Evolutionary conservation across 805 yeast species (phyloP), one percentile per base, ranked within the genome.

Genomic region (Henningerozyma blattae): DNA sequence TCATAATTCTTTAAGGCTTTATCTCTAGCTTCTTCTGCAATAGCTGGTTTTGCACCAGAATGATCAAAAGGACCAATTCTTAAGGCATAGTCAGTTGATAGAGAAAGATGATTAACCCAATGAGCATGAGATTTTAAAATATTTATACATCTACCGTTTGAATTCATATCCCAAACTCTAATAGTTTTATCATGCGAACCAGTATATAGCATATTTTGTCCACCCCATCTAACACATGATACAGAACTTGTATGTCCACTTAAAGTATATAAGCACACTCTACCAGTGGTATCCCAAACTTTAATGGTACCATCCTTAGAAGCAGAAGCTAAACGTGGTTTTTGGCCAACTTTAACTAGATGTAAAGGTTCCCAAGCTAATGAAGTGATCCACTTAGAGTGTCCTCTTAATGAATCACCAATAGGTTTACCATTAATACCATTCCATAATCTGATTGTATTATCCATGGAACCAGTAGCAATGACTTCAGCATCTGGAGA

Each of bases 221-320:
- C 98, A 37, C 95, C 83, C 98, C 98, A 91, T 56, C 78, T 86
- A n/a, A 87, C 93, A 61, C 96, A 85, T 1, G 95, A 78, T 3
- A 91, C 96, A 1, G 94, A 72, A 32, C 81, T 74, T 22, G 85
- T 69, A 52, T 91, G 98, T 0, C 97, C 96, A 35, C 82, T 72
- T 67, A 91, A 61, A 2, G 93, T 78, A 53, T 70, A 65, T 34
- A 70, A 48, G 46, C 86, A 75, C 2, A 66, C 68, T 44, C 94
- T 70, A 28, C 77, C 61, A 12, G 73, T 68, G 2, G 85, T 70
- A 48, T 89, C 94, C 98, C 98, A 91, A 4, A 91, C 69, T 46
- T 79, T 77, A 10, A 87, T 66, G 1, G 95, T 77, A 15, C 93
- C 84, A 55, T 91, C 98, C 54, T 89, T 91, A 3, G 96, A 87